Evolutionary conservation across 23 red algal species (phyloP), one percentile per base, ranked within the genome.

Genomic region (Rhodosorus marinus): DNA sequence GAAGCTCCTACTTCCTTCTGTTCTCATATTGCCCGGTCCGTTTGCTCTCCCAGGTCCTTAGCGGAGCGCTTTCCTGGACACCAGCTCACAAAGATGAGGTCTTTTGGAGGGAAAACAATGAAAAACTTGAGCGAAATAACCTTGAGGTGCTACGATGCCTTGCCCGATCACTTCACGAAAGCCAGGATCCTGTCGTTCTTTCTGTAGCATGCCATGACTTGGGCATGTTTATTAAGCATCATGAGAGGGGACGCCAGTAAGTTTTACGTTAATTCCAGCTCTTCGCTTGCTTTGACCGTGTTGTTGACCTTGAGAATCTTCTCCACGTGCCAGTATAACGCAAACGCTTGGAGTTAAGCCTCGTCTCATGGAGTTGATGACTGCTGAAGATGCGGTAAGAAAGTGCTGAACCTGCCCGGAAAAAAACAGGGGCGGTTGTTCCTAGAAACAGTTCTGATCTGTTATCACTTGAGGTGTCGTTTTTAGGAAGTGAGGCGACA

Each of bases 311-410:
- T n/a, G n/a, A n/a, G n/a, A n/a, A n/a, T n/a, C n/a, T n/a, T n/a
- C n/a, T n/a, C n/a, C n/a, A n/a, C n/a, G n/a, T n/a, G n/a, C n/a
- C n/a, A n/a, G n/a, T 31, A 76, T 87, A 26, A 57, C 62, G 14
- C 60, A 93, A 64, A 46, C 52, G 9, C 58, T 75, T n/a, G 47
- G 65, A 15, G 68, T 93, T 35, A 93, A 93, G 63, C 40, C 59
- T 17, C 76, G 86, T 20, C 70, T 93, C 31, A 76, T 93, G 75
- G 66, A 93, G 55, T 57, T 93, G 49, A 81, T 93, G 81, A 65
- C 60, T 4, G 33, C 71, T 20, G 67, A 57, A 66, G 80, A 85
- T 27, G n/a, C n/a, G n/a, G n/a, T n/a, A n/a, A n/a, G n/a, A n/a
- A n/a, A n/a, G n/a, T n/a, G n/a, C n/a, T n/a, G n/a, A n/a, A n/a